Conservation (phyloP, 164 flowering plant species). For the Saururus chinensis region DNA sequence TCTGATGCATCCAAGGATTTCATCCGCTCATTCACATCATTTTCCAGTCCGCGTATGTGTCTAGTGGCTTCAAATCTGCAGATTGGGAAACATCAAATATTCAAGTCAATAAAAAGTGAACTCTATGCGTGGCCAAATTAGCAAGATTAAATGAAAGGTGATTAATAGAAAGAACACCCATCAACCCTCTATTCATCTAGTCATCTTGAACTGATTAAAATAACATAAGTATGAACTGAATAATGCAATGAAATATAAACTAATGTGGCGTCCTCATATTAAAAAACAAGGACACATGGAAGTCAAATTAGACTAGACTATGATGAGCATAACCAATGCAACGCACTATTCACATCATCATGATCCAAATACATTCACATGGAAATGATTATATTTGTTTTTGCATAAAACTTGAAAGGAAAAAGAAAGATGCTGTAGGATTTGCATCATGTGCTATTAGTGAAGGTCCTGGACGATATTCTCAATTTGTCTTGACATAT, state of each 20-base stretch:
- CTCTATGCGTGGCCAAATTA: not conserved
- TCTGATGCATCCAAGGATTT: slow-evolving; percentile 33
- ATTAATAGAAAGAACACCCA: not conserved
- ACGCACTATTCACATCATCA: too few relatives aligned
- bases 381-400: too few relatives aligned
- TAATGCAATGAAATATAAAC: not conserved
- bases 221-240: not conserved
- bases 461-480: not conserved
- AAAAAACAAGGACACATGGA: too few relatives aligned
- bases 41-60: slow-evolving; percentile 45
- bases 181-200: not conserved
- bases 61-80: slow-evolving; percentile 81
- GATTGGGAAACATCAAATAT: not conserved
- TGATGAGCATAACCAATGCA: too few relatives aligned
- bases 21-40: slow-evolving; percentile 34
- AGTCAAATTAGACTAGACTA: too few relatives aligned
- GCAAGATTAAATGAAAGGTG: not conserved
- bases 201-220: not conserved
- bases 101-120: not conserved
- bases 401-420: not conserved
- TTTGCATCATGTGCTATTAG: not conserved
- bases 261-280: too few relatives aligned
- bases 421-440: not conserved
- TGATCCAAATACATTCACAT: too few relatives aligned
- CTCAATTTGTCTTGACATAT: not conserved